These are phyloP conservation scores for Blepharisma japonicum DNA, from an alignment of 73 alveolate species.

Conservation along the genomic window DNA sequence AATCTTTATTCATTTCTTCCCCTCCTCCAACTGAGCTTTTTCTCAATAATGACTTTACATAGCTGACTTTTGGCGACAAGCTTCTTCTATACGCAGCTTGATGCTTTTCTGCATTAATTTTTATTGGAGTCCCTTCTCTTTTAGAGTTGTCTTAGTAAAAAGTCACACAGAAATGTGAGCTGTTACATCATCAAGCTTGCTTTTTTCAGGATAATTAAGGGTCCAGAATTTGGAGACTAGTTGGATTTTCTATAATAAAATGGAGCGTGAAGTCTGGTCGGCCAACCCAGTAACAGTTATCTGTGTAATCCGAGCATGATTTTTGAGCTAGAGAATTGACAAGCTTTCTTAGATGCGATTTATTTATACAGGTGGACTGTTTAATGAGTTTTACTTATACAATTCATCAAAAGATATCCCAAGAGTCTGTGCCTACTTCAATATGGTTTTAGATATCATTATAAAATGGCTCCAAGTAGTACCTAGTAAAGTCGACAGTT, in stretches of 20 bases:
- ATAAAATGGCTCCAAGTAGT: constrained; percentile 9
- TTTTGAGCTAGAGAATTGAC: constrained; percentile 9
- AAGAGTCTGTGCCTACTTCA: background rate
- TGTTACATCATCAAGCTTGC: background rate
- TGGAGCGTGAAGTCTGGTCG: too few relatives aligned
- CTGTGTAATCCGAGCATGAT: too few relatives aligned
- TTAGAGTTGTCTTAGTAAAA: background rate
- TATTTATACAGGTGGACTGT: background rate
- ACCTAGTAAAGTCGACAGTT: background rate
- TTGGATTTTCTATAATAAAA: too few relatives aligned
- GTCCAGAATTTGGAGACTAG: too few relatives aligned
- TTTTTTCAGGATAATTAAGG: too few relatives aligned
- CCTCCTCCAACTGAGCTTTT: too few relatives aligned
- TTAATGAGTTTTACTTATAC: background rate
- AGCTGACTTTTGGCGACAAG: too few relatives aligned
- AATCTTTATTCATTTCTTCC: too few relatives aligned
- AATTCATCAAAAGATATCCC: background rate
- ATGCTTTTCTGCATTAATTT: too few relatives aligned
- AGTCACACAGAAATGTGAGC: background rate
- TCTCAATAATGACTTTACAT: too few relatives aligned
- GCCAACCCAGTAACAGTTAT: too few relatives aligned
- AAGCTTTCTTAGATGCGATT: constrained; percentile 1
- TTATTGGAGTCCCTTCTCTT: background rate
- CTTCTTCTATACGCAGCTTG: too few relatives aligned
- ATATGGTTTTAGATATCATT: background rate